phyloP scores from a whole-genome alignment of 306 rosid genomes.

The Trifolium repens region DNA sequence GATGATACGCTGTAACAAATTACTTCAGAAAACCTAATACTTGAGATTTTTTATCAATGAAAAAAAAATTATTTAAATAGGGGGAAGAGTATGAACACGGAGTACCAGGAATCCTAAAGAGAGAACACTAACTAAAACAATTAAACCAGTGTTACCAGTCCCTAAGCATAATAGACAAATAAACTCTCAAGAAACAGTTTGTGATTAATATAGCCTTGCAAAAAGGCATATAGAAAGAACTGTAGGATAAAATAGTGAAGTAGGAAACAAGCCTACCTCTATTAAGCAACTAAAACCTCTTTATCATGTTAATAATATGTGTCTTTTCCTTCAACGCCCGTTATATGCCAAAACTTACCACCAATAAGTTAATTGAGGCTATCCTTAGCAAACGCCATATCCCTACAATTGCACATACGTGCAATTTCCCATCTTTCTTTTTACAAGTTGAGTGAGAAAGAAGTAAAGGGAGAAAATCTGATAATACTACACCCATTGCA shows the following conservation, averaged over 20 bases:
- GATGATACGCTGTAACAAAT: slow-evolving; percentile 10
- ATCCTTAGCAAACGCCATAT: too few relatives aligned
- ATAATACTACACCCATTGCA: too few relatives aligned
- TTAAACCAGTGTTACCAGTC: neutral
- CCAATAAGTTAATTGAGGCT: too few relatives aligned
- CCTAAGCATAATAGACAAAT: neutral
- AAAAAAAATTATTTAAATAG: neutral
- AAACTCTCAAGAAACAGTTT: neutral
- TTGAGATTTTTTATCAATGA: neutral
- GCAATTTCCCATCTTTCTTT: too few relatives aligned
- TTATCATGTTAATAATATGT: neutral
- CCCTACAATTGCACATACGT: too few relatives aligned
- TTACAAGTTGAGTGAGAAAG: too few relatives aligned
- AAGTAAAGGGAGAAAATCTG: too few relatives aligned
- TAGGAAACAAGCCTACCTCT: slow-evolving; percentile 8
- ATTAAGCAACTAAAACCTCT: neutral
- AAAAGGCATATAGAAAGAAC: neutral
- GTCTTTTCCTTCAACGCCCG: too few relatives aligned
- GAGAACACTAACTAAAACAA: neutral
- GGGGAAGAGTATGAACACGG: neutral
- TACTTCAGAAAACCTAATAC: neutral
- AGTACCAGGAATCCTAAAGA: neutral
- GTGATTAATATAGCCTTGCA: neutral
- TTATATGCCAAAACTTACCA: too few relatives aligned
- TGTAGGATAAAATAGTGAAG: slow-evolving; percentile 3